Base-by-base conservation (phyloP, 1,139 yeast genomes). In the Debaryomyces fabryi region DNA sequence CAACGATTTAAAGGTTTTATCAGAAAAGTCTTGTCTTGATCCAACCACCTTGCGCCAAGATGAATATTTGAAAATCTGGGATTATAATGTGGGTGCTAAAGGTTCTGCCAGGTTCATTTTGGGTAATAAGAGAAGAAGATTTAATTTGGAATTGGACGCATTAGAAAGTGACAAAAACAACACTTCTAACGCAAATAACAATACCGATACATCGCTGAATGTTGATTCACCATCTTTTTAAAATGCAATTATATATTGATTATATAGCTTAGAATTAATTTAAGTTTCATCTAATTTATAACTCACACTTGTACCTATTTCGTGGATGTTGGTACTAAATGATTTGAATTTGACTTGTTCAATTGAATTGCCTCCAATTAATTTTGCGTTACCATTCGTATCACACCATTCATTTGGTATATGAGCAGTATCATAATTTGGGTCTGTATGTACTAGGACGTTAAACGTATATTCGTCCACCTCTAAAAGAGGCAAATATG, bases 351-450 rank as follows among this genome's bases (percentile, higher is more conserved):
- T 81, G 8, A 91, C 96, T 40, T 76, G 72, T 54, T 86, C 92
- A 20, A 83, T 82, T 3, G 81, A 79, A 9, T 67, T 68, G 39
- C 85, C 83, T 18, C 64, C 63, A 15, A 89, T 72, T 44, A 81
- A 76, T 53, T 80, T 79, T 6, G 83, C 78, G 58, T 83, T 90
- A 4, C 74, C 75, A 45, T 70, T 55, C 5, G 92, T 81, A 61
- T 91, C 97, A 15, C 83, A 83, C 98, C 97, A 92, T 62, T 90
- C 96, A 23, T 76, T 71, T 0, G 97, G 96, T 3, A 87, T 86
- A 42, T 63, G 63, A 24, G 61, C 59, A 3, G 63, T 49, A 35
- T 78, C 79, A 12, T 86, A 82, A 52, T 81, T 81, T 2, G 86
- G 85, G 55, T 86, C 90, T 0, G 97, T 88, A 62, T 88, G 87